Conservation (phyloP, 179 eudicot genomes). For the Silene vulgaris region DNA sequence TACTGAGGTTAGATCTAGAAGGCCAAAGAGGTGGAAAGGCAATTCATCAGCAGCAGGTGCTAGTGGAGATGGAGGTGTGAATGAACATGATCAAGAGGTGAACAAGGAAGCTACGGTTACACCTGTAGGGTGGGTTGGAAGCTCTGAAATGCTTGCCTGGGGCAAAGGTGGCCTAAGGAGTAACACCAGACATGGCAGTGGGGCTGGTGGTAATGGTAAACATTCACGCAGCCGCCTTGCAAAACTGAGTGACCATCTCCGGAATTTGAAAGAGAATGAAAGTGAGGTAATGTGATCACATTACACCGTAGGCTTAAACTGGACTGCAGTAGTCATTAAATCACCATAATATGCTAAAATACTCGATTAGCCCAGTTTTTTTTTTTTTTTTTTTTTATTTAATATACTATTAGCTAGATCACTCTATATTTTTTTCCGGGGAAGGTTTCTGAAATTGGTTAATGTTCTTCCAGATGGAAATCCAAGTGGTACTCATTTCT, state of each 20-base stretch:
- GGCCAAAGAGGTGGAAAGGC: not conserved
- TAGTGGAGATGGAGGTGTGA: not conserved
- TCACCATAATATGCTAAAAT: no score
- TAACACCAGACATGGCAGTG: constrained; percentile 50
- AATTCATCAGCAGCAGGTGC: not conserved
- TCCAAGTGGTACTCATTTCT: constrained; percentile 49
- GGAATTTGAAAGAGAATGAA: constrained; percentile 42
- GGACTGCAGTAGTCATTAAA: no score
- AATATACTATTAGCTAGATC: not conserved
- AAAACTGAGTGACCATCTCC: constrained; percentile 50
- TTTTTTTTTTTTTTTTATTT: no score
- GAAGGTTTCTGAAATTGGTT: constrained; percentile 21
- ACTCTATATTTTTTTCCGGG: not conserved
- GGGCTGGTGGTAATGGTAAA: constrained; percentile 40
- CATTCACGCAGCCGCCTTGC: constrained; percentile 46
- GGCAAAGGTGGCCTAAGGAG: constrained; percentile 68
- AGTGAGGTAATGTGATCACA: constrained; percentile 41
- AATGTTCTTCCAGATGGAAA: constrained; percentile 45
- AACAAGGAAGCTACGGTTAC: constrained; percentile 25
- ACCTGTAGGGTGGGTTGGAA: constrained; percentile 37
- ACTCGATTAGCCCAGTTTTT: no score
- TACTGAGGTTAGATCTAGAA: not conserved
- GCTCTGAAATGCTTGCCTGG: constrained; percentile 56
- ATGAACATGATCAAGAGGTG: constrained; percentile 6
- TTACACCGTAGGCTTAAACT: not conserved